A percentile compares a stretch with the other conserved stretches of the same genome.
Evolutionary conservation across 2,329 filamentous ascomycete species (phyloP).

Genomic region (Penicillium sp.): DNA sequence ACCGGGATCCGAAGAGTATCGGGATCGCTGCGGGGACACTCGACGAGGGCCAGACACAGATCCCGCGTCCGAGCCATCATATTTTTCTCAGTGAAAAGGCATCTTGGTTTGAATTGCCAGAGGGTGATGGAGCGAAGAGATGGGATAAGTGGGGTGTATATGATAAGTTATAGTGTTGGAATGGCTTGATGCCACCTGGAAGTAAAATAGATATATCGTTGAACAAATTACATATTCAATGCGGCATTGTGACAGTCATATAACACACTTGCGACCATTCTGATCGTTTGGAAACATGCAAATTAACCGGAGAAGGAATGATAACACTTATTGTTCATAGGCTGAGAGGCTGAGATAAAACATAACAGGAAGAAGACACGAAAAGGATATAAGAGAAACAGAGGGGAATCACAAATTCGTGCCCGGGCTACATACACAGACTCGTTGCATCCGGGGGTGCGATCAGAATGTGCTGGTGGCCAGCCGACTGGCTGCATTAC

Average conservation of each 20-base stretch:
- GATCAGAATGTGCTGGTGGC: slow-evolving; percentile 86
- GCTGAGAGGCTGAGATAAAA: slow-evolving; percentile 20
- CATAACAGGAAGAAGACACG: slow-evolving; percentile 24
- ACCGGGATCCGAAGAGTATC: slow-evolving; percentile 32
- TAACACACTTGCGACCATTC: not conserved
- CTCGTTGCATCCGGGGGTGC: slow-evolving; percentile 13
- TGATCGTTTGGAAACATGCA: not conserved
- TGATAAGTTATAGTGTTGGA: not conserved
- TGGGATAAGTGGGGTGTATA: slow-evolving; percentile 22
- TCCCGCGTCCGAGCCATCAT: slow-evolving; percentile 35
- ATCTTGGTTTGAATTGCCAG: slow-evolving; percentile 40
- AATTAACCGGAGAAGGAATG: not conserved
- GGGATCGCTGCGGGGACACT: slow-evolving; percentile 44
- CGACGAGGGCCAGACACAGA: slow-evolving; percentile 32
- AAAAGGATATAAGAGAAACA: slow-evolving; percentile 17
- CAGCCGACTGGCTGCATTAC: slow-evolving; percentile 90
- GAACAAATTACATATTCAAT: not conserved
- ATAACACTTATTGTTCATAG: not conserved
- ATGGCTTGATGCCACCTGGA: not conserved
- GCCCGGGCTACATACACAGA: slow-evolving; percentile 37
- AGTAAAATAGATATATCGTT: not conserved
- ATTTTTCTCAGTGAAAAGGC: slow-evolving; percentile 48
- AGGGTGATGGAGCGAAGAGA: slow-evolving; percentile 34
- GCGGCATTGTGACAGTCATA: not conserved
- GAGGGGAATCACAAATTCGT: slow-evolving; percentile 36